A percentile compares a stretch with the other conserved stretches of the same genome.
These are phyloP conservation scores for Ascochyta pisi DNA, from an alignment of 2,329 filamentous ascomycete genomes.

Conservation along the genomic window DNA sequence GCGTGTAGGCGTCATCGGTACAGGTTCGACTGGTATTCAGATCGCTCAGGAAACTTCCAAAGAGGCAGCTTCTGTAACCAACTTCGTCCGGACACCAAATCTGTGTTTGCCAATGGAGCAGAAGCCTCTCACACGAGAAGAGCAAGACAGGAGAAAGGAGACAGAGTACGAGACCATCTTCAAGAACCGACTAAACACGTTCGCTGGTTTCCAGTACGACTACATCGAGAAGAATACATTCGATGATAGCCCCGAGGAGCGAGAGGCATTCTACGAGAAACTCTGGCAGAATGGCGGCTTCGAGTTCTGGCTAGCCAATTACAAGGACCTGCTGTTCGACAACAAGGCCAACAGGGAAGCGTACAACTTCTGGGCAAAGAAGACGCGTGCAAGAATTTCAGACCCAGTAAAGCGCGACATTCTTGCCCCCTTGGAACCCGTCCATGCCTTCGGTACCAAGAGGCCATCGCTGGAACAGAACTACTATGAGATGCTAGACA, in stretches of 20 bases:
- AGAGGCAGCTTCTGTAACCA: conserved; percentile 58
- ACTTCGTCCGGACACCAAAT: conserved; percentile 74
- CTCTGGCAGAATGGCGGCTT: conserved; percentile 51
- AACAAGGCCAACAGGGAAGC: conserved; percentile 53
- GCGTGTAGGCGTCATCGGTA: conserved; percentile 68
- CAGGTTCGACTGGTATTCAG: conserved; percentile 70
- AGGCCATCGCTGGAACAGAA: conserved; percentile 56
- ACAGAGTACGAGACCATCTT: conserved; percentile 58
- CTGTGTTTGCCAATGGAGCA: conserved; percentile 68
- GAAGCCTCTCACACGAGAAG: conserved; percentile 55
- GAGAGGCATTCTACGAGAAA: conserved; percentile 53
- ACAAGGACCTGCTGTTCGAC: conserved; percentile 52
- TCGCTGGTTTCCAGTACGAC: conserved; percentile 67
- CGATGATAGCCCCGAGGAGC: conserved; percentile 52
- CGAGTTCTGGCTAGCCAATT: conserved; percentile 53
- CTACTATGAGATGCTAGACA: conserved; percentile 56
- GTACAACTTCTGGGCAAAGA: conserved; percentile 58
- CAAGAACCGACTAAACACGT: conserved; percentile 59
- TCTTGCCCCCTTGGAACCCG: conserved; percentile 54
- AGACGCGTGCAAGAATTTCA: conserved; percentile 51
- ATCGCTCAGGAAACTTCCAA: conserved; percentile 67
- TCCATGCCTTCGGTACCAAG: conserved; percentile 57
- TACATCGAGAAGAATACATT: conserved; percentile 62
- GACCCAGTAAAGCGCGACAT: conserved; percentile 55
- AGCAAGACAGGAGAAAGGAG: conserved; percentile 57